Conservation (phyloP, 352 stramenopile genomes). For the Pythium rishiriense region DNA sequence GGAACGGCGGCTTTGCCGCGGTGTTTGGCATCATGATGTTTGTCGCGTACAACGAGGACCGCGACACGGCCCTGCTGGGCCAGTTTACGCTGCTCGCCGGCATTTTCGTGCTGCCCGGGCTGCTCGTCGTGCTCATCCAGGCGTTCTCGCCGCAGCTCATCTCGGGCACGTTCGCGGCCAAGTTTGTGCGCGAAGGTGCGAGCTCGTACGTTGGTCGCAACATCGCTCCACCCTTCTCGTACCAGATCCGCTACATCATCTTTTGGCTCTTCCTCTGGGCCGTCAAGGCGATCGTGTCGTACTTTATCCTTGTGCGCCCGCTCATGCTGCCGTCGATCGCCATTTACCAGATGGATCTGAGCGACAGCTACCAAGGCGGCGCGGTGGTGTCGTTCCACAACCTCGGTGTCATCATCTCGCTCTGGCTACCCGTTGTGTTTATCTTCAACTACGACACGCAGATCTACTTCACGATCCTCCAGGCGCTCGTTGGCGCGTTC, state of each 20-base stretch:
- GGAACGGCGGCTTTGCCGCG: slow-evolving; percentile 37
- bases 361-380: slow-evolving; percentile 30
- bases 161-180: slow-evolving; percentile 31
- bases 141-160: slow-evolving; percentile 38
- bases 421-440: slow-evolving; percentile 49
- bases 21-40: slow-evolving; percentile 46
- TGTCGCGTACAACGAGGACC: slow-evolving; percentile 27
- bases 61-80: slow-evolving; percentile 24
- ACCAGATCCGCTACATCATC: slow-evolving; percentile 35
- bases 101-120: slow-evolving; percentile 32
- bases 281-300: slow-evolving; percentile 41
- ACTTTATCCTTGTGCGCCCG: slow-evolving; percentile 41
- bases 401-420: slow-evolving; percentile 41
- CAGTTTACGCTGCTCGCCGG: slow-evolving; percentile 16
- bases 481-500: slow-evolving; percentile 34
- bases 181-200: slow-evolving; percentile 47
- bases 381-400: slow-evolving; percentile 43
- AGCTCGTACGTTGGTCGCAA: slow-evolving; percentile 47
- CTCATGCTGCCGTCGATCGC: slow-evolving; percentile 41
- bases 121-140: slow-evolving; percentile 32
- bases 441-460: slow-evolving; percentile 60
- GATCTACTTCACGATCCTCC: slow-evolving; percentile 51
- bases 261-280: slow-evolving; percentile 43
- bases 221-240: slow-evolving; percentile 38
- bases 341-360: slow-evolving; percentile 43